Conservation (phyloP, 129 eudicot genomes). For the Pittosporum tobira region DNA sequence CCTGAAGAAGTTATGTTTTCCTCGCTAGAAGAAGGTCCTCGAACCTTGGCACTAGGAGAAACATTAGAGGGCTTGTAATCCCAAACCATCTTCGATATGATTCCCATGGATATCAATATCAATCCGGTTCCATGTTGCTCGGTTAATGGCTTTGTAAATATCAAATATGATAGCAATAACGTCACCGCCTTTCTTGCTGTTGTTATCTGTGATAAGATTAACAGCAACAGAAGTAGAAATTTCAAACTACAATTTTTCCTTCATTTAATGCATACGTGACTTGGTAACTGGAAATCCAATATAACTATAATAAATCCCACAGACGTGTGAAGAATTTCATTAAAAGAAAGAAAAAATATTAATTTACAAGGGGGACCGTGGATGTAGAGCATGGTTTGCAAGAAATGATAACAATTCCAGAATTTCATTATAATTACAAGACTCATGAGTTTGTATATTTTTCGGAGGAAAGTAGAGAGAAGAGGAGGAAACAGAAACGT, state of each 20-base stretch:
- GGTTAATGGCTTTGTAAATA: constrained; percentile 68
- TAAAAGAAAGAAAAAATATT: background rate
- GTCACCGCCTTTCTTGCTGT: constrained; percentile 89
- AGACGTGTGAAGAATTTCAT: background rate
- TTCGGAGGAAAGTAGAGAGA: too few species aligned
- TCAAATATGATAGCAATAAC: constrained; percentile 57
- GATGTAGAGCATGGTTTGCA: too few species aligned
- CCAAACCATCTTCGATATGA: constrained; percentile 53
- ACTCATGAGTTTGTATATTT: too few species aligned
- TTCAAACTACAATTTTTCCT: constrained; percentile 1
- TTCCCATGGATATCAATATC: constrained; percentile 66
- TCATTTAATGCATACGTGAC: constrained; percentile 6
- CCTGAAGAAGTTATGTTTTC: constrained; percentile 9
- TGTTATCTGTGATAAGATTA: constrained; percentile 38
- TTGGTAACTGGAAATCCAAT: background rate
- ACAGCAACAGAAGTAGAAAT: constrained; percentile 10
- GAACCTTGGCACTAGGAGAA: constrained; percentile 13
- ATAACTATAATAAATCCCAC: background rate
- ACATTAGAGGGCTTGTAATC: constrained; percentile 30
- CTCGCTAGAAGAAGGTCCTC: constrained; percentile 13
- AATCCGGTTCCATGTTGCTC: constrained; percentile 73
- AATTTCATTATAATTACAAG: too few species aligned
- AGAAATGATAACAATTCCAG: too few species aligned
- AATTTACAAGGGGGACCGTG: too few species aligned
- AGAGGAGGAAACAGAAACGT: too few species aligned